phyloP scores from a whole-genome alignment of 345 rosid genomes.

The Tarenaya hassleriana region DNA sequence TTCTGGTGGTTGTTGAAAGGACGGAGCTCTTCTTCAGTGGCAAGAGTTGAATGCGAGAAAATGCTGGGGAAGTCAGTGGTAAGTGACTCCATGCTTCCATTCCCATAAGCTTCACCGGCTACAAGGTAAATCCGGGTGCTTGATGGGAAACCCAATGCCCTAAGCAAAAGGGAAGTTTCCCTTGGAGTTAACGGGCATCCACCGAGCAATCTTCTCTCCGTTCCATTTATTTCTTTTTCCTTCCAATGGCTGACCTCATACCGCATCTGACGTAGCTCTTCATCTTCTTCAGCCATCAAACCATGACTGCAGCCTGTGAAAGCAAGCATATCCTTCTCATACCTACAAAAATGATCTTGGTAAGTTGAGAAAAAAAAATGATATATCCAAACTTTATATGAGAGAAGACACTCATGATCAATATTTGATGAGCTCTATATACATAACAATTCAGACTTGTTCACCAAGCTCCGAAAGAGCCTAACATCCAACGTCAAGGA shows the following conservation, averaged over 20 bases:
- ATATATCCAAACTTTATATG: not conserved
- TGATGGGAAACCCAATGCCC: slow-evolving; percentile 67
- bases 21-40: slow-evolving; percentile 61
- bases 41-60: slow-evolving; percentile 78
- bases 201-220: slow-evolving; percentile 83
- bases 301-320: slow-evolving; percentile 94
- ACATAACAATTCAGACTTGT: slow-evolving; percentile 12
- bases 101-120: slow-evolving; percentile 93
- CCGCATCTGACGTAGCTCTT: slow-evolving; percentile 68
- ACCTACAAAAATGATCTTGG: slow-evolving; percentile 37
- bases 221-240: slow-evolving; percentile 89
- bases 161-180: slow-evolving; percentile 87
- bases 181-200: slow-evolving; percentile 92
- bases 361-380: slow-evolving; percentile 1
- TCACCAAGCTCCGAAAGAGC: no score
- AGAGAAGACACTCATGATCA: no score
- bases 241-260: slow-evolving; percentile 88
- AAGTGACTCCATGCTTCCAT: slow-evolving; percentile 75
- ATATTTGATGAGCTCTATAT: slow-evolving; percentile 5
- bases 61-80: slow-evolving; percentile 58
- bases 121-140: slow-evolving; percentile 81
- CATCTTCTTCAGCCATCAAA: slow-evolving; percentile 76
- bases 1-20: slow-evolving; percentile 82
- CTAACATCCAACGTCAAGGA: not conserved
- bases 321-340: slow-evolving; percentile 98